Conservation (phyloP, 1,139 yeast genomes). For the Debaryomycetaceae sp. region DNA sequence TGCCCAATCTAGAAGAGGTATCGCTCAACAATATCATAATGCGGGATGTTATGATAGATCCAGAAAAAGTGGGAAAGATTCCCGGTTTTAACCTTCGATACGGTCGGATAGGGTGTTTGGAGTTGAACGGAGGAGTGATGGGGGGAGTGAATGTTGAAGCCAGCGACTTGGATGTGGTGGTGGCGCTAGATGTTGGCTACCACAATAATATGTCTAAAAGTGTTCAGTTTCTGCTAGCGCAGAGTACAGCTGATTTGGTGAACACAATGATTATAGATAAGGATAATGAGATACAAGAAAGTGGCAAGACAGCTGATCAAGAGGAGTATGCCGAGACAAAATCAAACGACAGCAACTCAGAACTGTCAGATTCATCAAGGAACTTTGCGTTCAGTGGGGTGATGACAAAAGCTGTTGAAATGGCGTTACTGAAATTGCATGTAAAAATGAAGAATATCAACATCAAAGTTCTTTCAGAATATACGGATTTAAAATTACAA, state of each 20-base stretch:
- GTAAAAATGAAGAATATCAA: slow-evolving; percentile 43
- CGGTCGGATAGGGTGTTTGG: slow-evolving; percentile 58
- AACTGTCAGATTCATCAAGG: slow-evolving; percentile 12
- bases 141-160: slow-evolving; percentile 70
- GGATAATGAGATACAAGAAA: slow-evolving; percentile 12
- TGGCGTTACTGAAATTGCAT: slow-evolving; percentile 62
- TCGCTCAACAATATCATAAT: slow-evolving; percentile 57
- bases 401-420: slow-evolving; percentile 62
- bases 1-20: slow-evolving; percentile 74
- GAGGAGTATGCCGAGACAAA: slow-evolving; percentile 1
- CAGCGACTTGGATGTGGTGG: slow-evolving; percentile 51
- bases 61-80: slow-evolving; percentile 60
- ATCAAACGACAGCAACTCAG: slow-evolving; percentile 7
- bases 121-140: slow-evolving; percentile 46
- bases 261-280: slow-evolving; percentile 49
- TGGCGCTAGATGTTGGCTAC: slow-evolving; percentile 46
- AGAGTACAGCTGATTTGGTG: slow-evolving; percentile 65
- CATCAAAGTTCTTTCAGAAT: slow-evolving; percentile 50
- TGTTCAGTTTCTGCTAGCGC: slow-evolving; percentile 50
- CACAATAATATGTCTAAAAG: slow-evolving; percentile 27
- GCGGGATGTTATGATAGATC: slow-evolving; percentile 65
- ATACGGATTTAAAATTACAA: slow-evolving; percentile 41
- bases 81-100: slow-evolving; percentile 67
- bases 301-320: slow-evolving; percentile 11
- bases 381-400: slow-evolving; percentile 50